phyloP scores from a whole-genome alignment of 2,329 filamentous ascomycete species.

The Neopestalotiopsis clavispora region DNA sequence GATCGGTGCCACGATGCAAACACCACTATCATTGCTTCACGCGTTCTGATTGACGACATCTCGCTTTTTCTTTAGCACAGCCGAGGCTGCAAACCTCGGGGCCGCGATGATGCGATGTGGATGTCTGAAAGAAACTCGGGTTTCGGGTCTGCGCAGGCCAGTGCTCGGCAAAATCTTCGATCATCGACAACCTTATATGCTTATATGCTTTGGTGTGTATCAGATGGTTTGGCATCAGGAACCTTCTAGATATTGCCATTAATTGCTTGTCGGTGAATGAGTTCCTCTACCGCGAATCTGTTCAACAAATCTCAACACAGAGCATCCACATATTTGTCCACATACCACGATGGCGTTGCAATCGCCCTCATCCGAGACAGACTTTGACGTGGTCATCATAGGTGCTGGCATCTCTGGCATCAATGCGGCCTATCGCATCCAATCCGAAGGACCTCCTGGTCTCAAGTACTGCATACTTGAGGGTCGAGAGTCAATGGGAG shows the following conservation, averaged over 20 bases:
- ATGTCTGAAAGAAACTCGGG: not conserved
- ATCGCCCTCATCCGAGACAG: not conserved
- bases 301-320: not conserved
- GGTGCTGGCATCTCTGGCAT: constrained; percentile 79
- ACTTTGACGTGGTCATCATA: constrained; percentile 66
- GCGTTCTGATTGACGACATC: not conserved
- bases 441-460: constrained; percentile 57
- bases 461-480: constrained; percentile 71
- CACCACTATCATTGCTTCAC: not conserved
- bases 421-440: constrained; percentile 73
- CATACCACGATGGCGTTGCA: not conserved
- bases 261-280: not conserved
- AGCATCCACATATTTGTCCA: not conserved
- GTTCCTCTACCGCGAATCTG: not conserved
- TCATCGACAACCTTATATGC: not conserved
- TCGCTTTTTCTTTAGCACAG: not conserved
- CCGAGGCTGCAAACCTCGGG: not conserved
- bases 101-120: not conserved
- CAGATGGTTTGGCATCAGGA: not conserved
- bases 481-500: constrained; percentile 67
- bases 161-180: not conserved
- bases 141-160: not conserved
- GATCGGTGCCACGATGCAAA: no score
- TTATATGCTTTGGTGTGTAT: not conserved
- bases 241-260: not conserved